Percentiles rank a stretch among this genome's conserved stretches.
Conservation (phyloP, 192 early-diverging fungal species). For the Jimgerdemannia flammicorona region DNA sequence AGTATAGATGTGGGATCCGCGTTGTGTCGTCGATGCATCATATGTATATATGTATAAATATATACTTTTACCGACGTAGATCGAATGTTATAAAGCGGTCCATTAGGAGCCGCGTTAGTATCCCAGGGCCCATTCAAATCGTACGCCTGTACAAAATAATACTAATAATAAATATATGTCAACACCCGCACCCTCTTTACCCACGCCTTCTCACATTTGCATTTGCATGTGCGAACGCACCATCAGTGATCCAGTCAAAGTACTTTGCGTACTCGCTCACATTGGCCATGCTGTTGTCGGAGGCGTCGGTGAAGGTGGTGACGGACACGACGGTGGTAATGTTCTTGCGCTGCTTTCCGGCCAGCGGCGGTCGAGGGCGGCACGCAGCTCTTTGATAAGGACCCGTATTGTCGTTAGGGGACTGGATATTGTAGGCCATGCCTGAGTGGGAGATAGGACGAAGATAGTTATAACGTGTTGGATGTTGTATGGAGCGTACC, state of each 20-base stretch:
- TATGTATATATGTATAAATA: too few relatives aligned
- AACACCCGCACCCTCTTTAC: neutral
- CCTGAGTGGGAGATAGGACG: too few relatives aligned
- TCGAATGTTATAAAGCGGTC: constrained; percentile 9
- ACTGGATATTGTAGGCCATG: too few relatives aligned
- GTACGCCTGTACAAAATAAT: constrained; percentile 30
- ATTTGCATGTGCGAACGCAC: neutral
- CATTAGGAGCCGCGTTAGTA: constrained; percentile 2
- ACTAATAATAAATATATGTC: neutral
- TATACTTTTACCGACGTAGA: neutral
- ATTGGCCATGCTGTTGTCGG: constrained; percentile 37
- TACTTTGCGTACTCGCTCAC: constrained; percentile 45
- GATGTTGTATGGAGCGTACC: neutral
- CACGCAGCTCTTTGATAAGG: neutral
- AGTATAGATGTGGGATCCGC: too few relatives aligned
- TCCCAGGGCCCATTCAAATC: constrained; percentile 40
- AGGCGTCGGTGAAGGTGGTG: constrained; percentile 47
- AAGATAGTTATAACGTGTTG: too few relatives aligned
- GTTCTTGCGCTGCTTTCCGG: constrained; percentile 24
- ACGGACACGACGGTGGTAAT: constrained; percentile 61
- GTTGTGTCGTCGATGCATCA: too few relatives aligned
- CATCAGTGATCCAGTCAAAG: constrained; percentile 66
- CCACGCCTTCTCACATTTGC: neutral
- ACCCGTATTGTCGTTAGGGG: neutral
- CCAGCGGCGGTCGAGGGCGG: neutral